Evolutionary conservation across 2,329 filamentous ascomycete species (phyloP).

Genomic region (Talaromyces funiculosus): DNA sequence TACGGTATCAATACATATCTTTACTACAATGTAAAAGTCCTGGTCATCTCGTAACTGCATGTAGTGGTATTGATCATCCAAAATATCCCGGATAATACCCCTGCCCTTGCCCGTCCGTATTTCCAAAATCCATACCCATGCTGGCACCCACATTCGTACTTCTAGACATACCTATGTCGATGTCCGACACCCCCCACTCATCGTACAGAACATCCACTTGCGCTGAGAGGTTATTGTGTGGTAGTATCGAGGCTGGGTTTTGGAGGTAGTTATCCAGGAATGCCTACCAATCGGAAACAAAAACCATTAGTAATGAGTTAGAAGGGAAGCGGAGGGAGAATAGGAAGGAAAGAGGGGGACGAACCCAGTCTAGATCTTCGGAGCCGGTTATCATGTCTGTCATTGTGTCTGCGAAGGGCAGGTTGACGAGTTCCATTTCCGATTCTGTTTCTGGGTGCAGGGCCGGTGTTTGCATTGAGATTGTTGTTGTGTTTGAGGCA

Average conservation of each 20-base stretch:
- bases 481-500: background rate
- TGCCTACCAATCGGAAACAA: background rate
- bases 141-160: background rate
- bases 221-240: background rate
- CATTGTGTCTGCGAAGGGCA: slow-evolving; percentile 18
- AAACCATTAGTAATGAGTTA: background rate
- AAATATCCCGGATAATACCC: background rate
- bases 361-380: slow-evolving; percentile 19
- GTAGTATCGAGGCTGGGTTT: background rate
- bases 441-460: background rate
- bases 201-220: background rate
- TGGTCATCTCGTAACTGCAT: too few species aligned
- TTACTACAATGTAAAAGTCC: background rate
- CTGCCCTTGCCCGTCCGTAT: background rate
- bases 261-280: slow-evolving; percentile 11
- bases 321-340: background rate
- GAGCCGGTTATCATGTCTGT: slow-evolving; percentile 19
- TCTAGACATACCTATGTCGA: background rate
- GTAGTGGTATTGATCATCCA: background rate
- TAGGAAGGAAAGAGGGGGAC: background rate
- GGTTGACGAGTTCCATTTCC: background rate
- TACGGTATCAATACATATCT: slow-evolving; percentile 4
- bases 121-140: background rate
- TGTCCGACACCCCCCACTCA: background rate
- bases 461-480: too few species aligned